Evolutionary conservation across 768 basidiomycete genomes (phyloP).

Genomic region (Brasilioporus rufonigricans): DNA sequence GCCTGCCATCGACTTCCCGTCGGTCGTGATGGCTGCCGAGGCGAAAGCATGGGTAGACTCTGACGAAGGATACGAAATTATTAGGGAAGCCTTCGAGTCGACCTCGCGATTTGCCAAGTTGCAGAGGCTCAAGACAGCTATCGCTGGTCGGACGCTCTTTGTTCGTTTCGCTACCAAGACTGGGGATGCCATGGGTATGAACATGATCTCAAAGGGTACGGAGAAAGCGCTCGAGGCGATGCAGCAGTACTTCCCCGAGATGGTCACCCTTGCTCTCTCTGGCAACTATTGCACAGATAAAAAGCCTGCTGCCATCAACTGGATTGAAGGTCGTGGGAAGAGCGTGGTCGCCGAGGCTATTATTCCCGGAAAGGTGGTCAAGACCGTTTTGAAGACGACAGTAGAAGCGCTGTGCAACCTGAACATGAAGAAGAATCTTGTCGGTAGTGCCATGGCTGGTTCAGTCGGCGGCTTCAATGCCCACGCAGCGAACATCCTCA

Average conservation of each 20-base stretch:
- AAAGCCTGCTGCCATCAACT: constrained; percentile 99
- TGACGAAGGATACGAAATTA: constrained; percentile 68
- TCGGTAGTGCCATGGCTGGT: constrained; percentile 98
- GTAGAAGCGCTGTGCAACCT: constrained; percentile 86
- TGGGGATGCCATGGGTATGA: constrained; percentile 99
- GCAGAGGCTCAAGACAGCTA: constrained; percentile 78
- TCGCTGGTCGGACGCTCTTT: constrained; percentile 92
- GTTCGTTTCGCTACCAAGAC: constrained; percentile 93
- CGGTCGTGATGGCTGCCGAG: constrained; percentile 70
- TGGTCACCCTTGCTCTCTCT: constrained; percentile 86
- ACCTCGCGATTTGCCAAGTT: constrained; percentile 92
- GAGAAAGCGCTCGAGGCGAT: constrained; percentile 88
- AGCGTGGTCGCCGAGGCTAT: constrained; percentile 96
- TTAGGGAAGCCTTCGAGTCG: constrained; percentile 88
- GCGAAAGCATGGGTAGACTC: constrained; percentile 88
- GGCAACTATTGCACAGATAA: constrained; percentile 99
- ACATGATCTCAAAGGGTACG: constrained; percentile 99
- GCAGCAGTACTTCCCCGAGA: constrained; percentile 80
- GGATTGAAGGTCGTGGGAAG: constrained; percentile 99
- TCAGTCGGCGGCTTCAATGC: constrained; percentile 98
- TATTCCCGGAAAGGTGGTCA: constrained; percentile 84
- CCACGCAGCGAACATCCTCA: constrained; percentile 96
- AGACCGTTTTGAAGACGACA: constrained; percentile 91
- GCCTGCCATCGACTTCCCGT: constrained; percentile 96
- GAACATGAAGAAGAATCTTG: constrained; percentile 95